Evolutionary conservation across 1,139 yeast species (phyloP).

Genomic region (Sugiyamaella novakii): DNA sequence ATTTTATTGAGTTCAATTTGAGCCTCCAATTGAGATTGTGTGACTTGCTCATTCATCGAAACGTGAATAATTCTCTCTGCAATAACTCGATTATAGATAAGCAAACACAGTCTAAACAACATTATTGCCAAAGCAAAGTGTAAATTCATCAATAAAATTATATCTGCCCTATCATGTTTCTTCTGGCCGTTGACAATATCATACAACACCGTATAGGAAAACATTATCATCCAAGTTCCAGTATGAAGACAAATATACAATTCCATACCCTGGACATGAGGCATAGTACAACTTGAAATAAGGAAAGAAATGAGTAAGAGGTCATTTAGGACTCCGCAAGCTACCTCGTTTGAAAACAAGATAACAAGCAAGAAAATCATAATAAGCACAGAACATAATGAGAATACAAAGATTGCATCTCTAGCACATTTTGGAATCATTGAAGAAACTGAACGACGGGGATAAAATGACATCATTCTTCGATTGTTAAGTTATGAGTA

Average conservation of each 20-base stretch:
- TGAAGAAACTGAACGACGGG: neutral
- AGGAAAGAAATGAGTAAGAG: slow-evolving; percentile 1
- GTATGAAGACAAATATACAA: neutral
- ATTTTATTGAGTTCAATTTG: neutral
- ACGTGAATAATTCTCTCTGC: neutral
- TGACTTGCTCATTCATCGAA: neutral
- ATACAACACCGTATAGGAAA: neutral
- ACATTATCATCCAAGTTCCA: slow-evolving; percentile 1
- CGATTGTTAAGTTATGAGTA: neutral
- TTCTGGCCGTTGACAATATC: slow-evolving; percentile 3
- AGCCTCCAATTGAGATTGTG: neutral
- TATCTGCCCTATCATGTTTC: slow-evolving; percentile 10
- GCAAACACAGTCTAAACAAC: slow-evolving; percentile 2
- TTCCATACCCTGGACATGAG: neutral
- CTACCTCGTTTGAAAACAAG: neutral
- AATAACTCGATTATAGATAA: neutral
- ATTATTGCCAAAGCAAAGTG: slow-evolving; percentile 5
- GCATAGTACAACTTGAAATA: neutral
- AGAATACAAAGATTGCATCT: neutral
- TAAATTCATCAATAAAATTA: slow-evolving; percentile 4
- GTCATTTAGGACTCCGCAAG: slow-evolving; percentile 2
- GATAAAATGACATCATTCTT: neutral
- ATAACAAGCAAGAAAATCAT: slow-evolving; percentile 2
- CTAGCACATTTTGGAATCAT: neutral
- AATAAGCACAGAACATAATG: neutral